phyloP scores from a whole-genome alignment of 2,329 filamentous ascomycete genomes.

The Apiospora sp. region DNA sequence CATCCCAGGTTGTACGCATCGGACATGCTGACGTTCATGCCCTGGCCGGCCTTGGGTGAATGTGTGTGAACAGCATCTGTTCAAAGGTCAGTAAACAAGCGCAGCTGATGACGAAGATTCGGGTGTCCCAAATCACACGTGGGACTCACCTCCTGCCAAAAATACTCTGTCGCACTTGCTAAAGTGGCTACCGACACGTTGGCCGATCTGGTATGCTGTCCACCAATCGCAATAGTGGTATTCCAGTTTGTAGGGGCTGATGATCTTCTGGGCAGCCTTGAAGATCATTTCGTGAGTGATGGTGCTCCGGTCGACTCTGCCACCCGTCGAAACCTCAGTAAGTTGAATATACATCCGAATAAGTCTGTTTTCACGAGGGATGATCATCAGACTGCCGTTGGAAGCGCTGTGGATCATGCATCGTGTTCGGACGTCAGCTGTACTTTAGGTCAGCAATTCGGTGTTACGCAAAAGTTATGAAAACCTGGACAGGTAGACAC shows the following conservation, averaged over 20 bases:
- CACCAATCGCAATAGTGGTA: slow-evolving; percentile 73
- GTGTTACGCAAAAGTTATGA: background rate
- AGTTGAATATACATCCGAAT: slow-evolving; percentile 73
- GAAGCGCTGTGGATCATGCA: slow-evolving; percentile 65
- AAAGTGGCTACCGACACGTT: slow-evolving; percentile 67
- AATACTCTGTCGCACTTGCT: slow-evolving; percentile 67
- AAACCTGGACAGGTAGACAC: slow-evolving; percentile 21
- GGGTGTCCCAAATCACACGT: background rate
- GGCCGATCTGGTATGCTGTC: slow-evolving; percentile 68
- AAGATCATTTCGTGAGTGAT: slow-evolving; percentile 72
- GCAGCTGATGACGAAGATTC: background rate
- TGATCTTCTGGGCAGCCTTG: slow-evolving; percentile 67
- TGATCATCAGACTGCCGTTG: slow-evolving; percentile 68
- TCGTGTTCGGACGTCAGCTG: slow-evolving; percentile 62
- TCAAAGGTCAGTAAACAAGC: slow-evolving; percentile 10
- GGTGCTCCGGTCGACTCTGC: slow-evolving; percentile 63
- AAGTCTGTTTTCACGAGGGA: slow-evolving; percentile 69
- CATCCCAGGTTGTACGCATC: slow-evolving; percentile 27
- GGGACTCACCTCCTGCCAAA: slow-evolving; percentile 62
- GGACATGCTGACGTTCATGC: slow-evolving; percentile 66
- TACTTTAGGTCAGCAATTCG: background rate
- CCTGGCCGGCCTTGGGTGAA: slow-evolving; percentile 69
- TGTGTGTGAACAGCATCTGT: slow-evolving; percentile 63
- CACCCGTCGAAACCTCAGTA: slow-evolving; percentile 53
- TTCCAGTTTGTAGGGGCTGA: slow-evolving; percentile 71